A percentile compares a stretch with the other conserved stretches of the same genome.
These are phyloP conservation scores for Backusella parvicylindrica DNA, from an alignment of 192 early-diverging fungal species.

Conservation along the genomic window DNA sequence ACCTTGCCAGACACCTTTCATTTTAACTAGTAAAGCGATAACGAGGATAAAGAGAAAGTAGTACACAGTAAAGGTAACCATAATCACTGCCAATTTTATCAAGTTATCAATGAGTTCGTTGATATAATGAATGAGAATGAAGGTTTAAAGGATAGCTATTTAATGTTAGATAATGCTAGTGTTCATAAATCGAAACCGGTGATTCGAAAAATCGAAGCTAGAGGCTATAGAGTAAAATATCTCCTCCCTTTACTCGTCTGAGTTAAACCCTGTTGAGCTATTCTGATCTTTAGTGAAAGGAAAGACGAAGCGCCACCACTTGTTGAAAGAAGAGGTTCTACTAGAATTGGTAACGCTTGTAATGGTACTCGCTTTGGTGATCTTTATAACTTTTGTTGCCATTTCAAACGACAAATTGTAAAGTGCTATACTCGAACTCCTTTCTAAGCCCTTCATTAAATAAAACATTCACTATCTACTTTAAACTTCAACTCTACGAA, in stretches of 20 bases:
- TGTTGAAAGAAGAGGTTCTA: too few relatives aligned
- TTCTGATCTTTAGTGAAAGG: neutral
- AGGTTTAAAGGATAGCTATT: too few relatives aligned
- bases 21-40: constrained; percentile 1
- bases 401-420: too few relatives aligned
- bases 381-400: too few relatives aligned
- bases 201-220: too few relatives aligned
- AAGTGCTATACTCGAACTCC: too few relatives aligned
- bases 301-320: neutral
- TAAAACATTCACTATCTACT: too few relatives aligned
- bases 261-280: neutral
- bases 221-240: neutral
- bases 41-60: constrained; percentile 7
- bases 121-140: neutral
- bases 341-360: too few relatives aligned
- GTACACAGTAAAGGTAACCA: neutral
- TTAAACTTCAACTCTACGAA: too few relatives aligned
- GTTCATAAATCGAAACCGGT: neutral
- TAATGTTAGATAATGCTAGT: neutral
- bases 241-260: too few relatives aligned
- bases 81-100: neutral
- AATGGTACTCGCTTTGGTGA: too few relatives aligned
- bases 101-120: neutral
- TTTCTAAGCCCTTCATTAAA: too few relatives aligned
- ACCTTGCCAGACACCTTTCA: constrained; percentile 6